A percentile compares a stretch with the other conserved stretches of the same genome.
Evolutionary conservation across 257 asterid species (phyloP).

Genomic region (Nicotiana attenuata): DNA sequence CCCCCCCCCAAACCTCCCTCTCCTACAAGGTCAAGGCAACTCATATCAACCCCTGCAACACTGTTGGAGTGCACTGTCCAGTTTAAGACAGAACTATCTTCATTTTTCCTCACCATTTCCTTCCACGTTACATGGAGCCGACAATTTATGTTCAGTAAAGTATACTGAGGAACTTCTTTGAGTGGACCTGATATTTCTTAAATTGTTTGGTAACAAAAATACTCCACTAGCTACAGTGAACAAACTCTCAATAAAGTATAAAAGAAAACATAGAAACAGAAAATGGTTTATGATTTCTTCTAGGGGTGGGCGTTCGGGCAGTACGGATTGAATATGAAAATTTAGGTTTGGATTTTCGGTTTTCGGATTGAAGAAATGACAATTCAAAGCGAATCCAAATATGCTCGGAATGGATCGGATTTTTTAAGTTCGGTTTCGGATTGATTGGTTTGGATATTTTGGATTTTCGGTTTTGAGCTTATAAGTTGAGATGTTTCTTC

Average conservation of each 20-base stretch:
- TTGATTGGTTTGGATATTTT: no score
- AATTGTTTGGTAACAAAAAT: background rate
- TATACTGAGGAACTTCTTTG: background rate
- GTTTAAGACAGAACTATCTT: background rate
- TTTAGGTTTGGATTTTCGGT: no score
- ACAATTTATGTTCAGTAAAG: background rate
- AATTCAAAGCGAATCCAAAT: no score
- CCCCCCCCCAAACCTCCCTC: background rate
- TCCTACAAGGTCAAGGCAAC: background rate
- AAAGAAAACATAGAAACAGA: background rate
- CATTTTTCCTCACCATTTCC: background rate
- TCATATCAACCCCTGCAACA: background rate
- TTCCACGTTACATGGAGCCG: background rate
- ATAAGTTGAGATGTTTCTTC: no score
- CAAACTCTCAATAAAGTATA: background rate
- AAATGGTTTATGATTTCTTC: background rate
- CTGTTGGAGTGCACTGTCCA: background rate
- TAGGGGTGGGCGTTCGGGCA: no score
- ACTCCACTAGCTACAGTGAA: background rate
- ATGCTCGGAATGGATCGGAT: no score
- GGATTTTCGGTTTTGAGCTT: no score
- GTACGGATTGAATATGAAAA: no score
- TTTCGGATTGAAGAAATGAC: no score
- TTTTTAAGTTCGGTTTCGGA: no score
- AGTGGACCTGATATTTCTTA: background rate